Evolutionary conservation across 257 asterid species (phyloP), one percentile per base, ranked within the genome.

Genomic region (Galeopsis tetrahit): DNA sequence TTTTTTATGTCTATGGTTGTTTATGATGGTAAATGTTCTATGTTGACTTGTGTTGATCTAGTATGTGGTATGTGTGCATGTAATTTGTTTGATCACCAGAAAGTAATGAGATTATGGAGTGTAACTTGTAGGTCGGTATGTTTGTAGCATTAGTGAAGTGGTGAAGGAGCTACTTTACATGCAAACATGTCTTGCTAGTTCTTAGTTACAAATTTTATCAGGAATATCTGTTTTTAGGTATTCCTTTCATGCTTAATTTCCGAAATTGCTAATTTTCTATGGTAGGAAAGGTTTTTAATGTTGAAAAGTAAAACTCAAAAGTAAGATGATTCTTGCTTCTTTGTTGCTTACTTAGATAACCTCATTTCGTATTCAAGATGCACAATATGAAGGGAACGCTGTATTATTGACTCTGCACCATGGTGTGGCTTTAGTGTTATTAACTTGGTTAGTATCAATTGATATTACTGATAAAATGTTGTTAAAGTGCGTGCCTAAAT

Each of bases 41-140:
- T 32, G 21, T 61, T 40, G 70, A 35, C 40, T 48, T 10, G 35
- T 53, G 69, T 69, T 15, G 48, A 32, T 10, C 48, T 42, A 58
- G 44, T 73, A 13, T 65, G 15, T 62, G 7, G n/a, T 7, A 61
- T 15, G 46, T 10, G 66, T 62, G 67, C 63, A 15, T 59, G 10
- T 51, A 40, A 17, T 4, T 66, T 66, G 69, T 39, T 67, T 74
- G 67, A 46, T 75, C 10, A 43, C 44, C 31, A n/a, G 68, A 43
- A 1, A 75, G 33, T 60, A 34, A 36, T 57, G 60, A 60, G 42
- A 51, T 51, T 60, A 34, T 28, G 33, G 71, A 64, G 39, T 32
- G 49, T 21, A 21, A 1, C 28, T 21, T 21, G 28, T 56, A 57
- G 58, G 34, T 67, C 32, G 21, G 46, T 17, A 17, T n/a, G 10